These are phyloP conservation scores for Coprinopsis cinerea DNA, from an alignment of 768 basidiomycete genomes.

Conservation along the genomic window DNA sequence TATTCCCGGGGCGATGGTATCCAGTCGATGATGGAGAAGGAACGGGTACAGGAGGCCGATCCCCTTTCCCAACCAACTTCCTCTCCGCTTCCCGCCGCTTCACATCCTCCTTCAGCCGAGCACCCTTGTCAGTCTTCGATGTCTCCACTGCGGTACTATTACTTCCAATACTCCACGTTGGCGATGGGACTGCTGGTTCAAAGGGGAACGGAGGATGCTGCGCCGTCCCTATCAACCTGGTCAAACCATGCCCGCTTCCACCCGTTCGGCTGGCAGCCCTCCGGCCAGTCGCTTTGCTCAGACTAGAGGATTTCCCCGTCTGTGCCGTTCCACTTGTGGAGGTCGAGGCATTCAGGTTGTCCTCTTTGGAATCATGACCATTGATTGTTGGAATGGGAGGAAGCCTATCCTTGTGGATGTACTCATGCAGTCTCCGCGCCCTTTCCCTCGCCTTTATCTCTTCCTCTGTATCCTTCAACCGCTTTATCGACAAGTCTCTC, in stretches of 20 bases:
- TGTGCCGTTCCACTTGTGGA: constrained; percentile 31
- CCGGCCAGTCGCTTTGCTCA: constrained; percentile 49
- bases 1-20: constrained; percentile 41
- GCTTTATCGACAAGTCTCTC: constrained; percentile 33
- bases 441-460: constrained; percentile 20
- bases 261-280: constrained; percentile 21
- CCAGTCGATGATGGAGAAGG: constrained; percentile 26
- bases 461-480: constrained; percentile 35
- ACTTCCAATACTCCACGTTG: constrained; percentile 32
- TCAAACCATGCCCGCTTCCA: constrained; percentile 22
- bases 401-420: constrained; percentile 12
- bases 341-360: constrained; percentile 34
- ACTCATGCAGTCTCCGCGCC: constrained; percentile 13
- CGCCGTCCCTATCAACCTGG: constrained; percentile 28
- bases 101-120: constrained; percentile 21
- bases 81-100: constrained; percentile 24
- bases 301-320: constrained; percentile 45
- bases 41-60: constrained; percentile 19
- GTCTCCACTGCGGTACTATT: constrained; percentile 21
- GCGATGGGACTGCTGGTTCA: constrained; percentile 58
- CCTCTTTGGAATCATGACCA: constrained; percentile 22
- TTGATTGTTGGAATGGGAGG: constrained; percentile 5
- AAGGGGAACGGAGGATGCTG: constrained; percentile 63
- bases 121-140: constrained; percentile 22
- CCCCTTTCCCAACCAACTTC: constrained; percentile 9